Evolutionary conservation across 495 filamentous ascomycete species (phyloP).

Genomic region (Barbatosphaeria neglecta): DNA sequence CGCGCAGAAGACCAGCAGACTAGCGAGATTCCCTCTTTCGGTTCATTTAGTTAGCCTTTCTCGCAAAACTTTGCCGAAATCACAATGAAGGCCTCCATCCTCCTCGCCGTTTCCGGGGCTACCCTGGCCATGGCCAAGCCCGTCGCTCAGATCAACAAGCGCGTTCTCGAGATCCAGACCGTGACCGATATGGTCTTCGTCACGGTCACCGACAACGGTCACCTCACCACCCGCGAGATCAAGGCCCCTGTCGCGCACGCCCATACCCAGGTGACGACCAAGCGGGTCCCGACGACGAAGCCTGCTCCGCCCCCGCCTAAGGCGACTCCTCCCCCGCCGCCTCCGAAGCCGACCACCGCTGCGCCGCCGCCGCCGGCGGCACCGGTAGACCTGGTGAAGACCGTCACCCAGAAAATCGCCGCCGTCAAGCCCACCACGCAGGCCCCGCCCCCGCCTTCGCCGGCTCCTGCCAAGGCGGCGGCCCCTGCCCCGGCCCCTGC

Average conservation of each 20-base stretch:
- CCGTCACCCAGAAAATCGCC: too few relatives aligned
- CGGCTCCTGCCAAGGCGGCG: slow-evolving; percentile 7
- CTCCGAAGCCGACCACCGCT: slow-evolving; percentile 8
- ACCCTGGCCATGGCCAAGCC: slow-evolving; percentile 50
- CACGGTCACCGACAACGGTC: slow-evolving; percentile 41
- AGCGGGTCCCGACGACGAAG: slow-evolving; percentile 5
- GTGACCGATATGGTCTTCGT: slow-evolving; percentile 49
- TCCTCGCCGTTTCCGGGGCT: slow-evolving; percentile 51
- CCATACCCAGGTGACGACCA: slow-evolving; percentile 3
- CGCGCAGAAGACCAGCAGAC: background rate
- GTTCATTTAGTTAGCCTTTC: slow-evolving; percentile 1
- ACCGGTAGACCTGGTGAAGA: too few relatives aligned
- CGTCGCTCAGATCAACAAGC: slow-evolving; percentile 45
- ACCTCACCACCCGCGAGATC: slow-evolving; percentile 13
- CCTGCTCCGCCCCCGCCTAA: slow-evolving; percentile 2
- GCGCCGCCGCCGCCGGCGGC: slow-evolving; percentile 10
- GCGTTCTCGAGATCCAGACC: slow-evolving; percentile 41
- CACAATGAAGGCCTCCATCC: slow-evolving; percentile 60
- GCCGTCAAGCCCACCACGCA: slow-evolving; percentile 1
- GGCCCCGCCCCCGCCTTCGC: slow-evolving; percentile 2
- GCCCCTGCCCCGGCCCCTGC: slow-evolving; percentile 10
- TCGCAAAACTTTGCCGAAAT: slow-evolving; percentile 4
- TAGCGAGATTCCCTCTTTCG: background rate
- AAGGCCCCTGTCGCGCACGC: slow-evolving; percentile 3
- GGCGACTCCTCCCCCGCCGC: slow-evolving; percentile 6